Base-by-base conservation (phyloP, 352 stramenopile species). In the Blastocystis hominis region DNA sequence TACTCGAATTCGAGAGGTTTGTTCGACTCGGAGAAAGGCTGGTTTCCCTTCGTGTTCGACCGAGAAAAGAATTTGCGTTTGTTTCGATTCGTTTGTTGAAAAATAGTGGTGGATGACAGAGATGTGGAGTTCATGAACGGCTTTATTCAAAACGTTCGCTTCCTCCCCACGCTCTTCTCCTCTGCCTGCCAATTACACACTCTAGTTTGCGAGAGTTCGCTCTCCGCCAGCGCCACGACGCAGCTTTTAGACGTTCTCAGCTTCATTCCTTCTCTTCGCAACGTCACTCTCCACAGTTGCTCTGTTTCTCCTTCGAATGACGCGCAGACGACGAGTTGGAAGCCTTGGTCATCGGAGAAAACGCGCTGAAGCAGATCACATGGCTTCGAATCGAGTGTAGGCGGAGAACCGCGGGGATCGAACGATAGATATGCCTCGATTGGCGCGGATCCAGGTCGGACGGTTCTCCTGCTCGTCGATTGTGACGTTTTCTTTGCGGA, bases 241-340 rank as follows among this genome's bases (percentile, higher is more conserved):
- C 34, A 17, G 15, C 20, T 47, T 0, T 30, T 84, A 17, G 44
- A 69, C 9, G 20, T 84, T 15, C 7, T 66, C 1, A 47, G 44
- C n/a, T 54, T 30, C 47, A 84, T 84, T 69, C 72, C 72, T 3
- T 84, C 72, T 13, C 56, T 84, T 13, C 50, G 47, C 9, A 53
- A 34, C 13, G 20, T 84, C 4, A 84, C 72, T 4, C 54, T 84
- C 30, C 38, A 64, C 6, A 13, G 72, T 84, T 4, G 17, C 2
- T 69, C 34, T 59, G 6, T 20, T 24, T 34, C 20, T 3, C 6
- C 24, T 30, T 34, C 2, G 34, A 42, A 7, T 84, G 47, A 84
- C 38, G 20, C 20, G n/a, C 7, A 84, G 72, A 84, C 38, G 72
- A 24, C 47, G 47, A 13, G 20, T 40, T 84, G 6, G 15, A 34